Percentiles rank a stretch among this genome's conserved stretches.
Evolutionary conservation across 1,284 basidiomycete genomes (phyloP).

Genomic region (Veloboletus limbatus): DNA sequence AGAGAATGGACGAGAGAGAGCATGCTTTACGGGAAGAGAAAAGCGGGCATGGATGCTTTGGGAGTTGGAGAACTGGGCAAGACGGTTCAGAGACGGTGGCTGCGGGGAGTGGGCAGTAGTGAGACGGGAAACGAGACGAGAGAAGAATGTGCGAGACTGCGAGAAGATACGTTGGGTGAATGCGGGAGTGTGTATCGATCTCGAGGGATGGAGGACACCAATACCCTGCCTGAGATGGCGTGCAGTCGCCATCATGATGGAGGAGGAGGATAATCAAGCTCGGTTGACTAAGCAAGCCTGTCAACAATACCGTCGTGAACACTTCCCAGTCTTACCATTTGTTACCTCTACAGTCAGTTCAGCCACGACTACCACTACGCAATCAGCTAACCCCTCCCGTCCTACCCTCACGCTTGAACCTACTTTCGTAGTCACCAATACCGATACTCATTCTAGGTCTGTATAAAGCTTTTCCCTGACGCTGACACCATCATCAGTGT

Average conservation of each 20-base stretch:
- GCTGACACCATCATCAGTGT: constrained; percentile 5
- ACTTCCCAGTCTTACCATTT: no score
- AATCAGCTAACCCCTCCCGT: no score
- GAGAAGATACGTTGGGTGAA: no score
- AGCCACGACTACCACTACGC: no score
- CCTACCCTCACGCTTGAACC: not conserved
- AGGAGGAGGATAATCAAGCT: no score
- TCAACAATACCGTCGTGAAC: constrained; percentile 9
- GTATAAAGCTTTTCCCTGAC: no score
- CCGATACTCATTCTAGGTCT: no score
- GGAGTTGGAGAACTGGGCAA: constrained; percentile 33
- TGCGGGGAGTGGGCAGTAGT: constrained; percentile 38
- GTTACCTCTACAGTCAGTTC: no score
- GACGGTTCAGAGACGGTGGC: constrained; percentile 37
- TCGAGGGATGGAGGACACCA: no score
- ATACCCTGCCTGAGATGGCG: constrained; percentile 28
- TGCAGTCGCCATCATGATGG: constrained; percentile 25
- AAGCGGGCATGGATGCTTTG: constrained; percentile 40
- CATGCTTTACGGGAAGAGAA: constrained; percentile 53
- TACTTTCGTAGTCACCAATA: no score
- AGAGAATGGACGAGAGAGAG: constrained; percentile 42
- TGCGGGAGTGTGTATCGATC: no score
- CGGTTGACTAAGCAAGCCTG: constrained; percentile 17
- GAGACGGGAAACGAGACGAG: constrained; percentile 54
- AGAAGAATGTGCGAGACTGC: constrained; percentile 53